Conservation (phyloP, 2,329 filamentous ascomycete genomes). For the Xylaria sp. region DNA sequence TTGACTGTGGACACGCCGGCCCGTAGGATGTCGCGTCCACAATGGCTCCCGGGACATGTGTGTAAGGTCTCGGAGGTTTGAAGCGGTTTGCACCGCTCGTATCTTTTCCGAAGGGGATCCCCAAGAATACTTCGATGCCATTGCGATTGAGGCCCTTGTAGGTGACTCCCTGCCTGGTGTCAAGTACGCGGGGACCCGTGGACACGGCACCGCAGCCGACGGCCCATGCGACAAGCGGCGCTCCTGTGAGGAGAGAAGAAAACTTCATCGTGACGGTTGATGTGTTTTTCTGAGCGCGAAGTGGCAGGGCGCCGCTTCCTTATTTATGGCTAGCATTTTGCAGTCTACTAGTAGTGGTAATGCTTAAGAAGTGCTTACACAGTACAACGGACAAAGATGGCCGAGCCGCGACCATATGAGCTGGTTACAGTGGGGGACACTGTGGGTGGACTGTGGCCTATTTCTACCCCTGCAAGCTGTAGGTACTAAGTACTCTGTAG, state of each 20-base stretch:
- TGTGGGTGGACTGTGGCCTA: no score
- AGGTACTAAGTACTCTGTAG: no score
- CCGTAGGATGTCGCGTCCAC: slow-evolving; percentile 56
- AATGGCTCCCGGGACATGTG: slow-evolving; percentile 48
- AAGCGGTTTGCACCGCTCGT: slow-evolving; percentile 59
- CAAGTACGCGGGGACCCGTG: slow-evolving; percentile 29
- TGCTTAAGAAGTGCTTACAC: slow-evolving; percentile 1
- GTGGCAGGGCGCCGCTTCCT: neutral
- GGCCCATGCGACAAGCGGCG: slow-evolving; percentile 5
- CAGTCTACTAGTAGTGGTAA: neutral
- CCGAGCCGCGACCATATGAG: neutral
- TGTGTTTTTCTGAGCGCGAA: neutral
- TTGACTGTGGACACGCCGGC: slow-evolving; percentile 57
- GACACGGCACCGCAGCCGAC: neutral
- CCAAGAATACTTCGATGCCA: slow-evolving; percentile 59
- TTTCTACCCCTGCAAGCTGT: no score
- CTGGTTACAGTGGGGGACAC: no score
- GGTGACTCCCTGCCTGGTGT: slow-evolving; percentile 47
- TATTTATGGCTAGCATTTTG: slow-evolving; percentile 1
- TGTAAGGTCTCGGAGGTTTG: slow-evolving; percentile 55
- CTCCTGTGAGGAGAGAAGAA: slow-evolving; percentile 9
- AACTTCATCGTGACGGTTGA: slow-evolving; percentile 20
- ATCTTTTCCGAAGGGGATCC: slow-evolving; percentile 60
- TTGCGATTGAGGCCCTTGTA: slow-evolving; percentile 58
- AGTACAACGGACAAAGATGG: neutral